Conservation (phyloP, 495 filamentous ascomycete genomes). For the Daldinia vernicosa region DNA sequence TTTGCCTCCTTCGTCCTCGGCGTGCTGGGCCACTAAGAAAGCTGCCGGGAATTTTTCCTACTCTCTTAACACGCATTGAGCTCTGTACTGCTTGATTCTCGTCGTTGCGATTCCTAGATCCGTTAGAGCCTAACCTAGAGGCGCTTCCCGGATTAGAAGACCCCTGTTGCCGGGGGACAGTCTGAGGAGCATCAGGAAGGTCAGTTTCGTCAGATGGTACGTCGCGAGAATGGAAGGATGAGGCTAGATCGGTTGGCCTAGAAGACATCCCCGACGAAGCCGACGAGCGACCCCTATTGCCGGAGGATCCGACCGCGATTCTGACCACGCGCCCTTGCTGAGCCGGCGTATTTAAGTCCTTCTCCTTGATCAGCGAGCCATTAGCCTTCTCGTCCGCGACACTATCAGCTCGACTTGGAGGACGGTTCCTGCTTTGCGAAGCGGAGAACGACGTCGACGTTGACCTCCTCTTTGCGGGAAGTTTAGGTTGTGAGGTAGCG, state of each 20-base stretch:
- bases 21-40: slow-evolving; percentile 80
- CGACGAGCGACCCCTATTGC: slow-evolving; percentile 48
- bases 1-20: slow-evolving; percentile 75
- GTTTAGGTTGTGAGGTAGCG: slow-evolving; percentile 41
- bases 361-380: slow-evolving; percentile 43
- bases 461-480: slow-evolving; percentile 47
- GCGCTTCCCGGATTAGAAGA: slow-evolving; percentile 54
- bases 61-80: slow-evolving; percentile 76
- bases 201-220: slow-evolving; percentile 49
- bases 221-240: slow-evolving; percentile 35
- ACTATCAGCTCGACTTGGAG: slow-evolving; percentile 49
- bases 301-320: slow-evolving; percentile 60
- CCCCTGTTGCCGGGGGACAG: slow-evolving; percentile 48
- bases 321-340: slow-evolving; percentile 70
- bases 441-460: slow-evolving; percentile 36
- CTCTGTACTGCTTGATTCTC: slow-evolving; percentile 70
- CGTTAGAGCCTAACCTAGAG: slow-evolving; percentile 58
- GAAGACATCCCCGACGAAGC: slow-evolving; percentile 55
- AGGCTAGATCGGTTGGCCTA: slow-evolving; percentile 45
- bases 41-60: slow-evolving; percentile 73
- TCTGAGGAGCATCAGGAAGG: slow-evolving; percentile 52
- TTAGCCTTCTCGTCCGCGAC: slow-evolving; percentile 44
- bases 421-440: slow-evolving; percentile 48
- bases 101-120: slow-evolving; percentile 58
- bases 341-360: slow-evolving; percentile 73